Conservation (phyloP, 108 stramenopile genomes). For the Aureococcus anophagefferens region DNA sequence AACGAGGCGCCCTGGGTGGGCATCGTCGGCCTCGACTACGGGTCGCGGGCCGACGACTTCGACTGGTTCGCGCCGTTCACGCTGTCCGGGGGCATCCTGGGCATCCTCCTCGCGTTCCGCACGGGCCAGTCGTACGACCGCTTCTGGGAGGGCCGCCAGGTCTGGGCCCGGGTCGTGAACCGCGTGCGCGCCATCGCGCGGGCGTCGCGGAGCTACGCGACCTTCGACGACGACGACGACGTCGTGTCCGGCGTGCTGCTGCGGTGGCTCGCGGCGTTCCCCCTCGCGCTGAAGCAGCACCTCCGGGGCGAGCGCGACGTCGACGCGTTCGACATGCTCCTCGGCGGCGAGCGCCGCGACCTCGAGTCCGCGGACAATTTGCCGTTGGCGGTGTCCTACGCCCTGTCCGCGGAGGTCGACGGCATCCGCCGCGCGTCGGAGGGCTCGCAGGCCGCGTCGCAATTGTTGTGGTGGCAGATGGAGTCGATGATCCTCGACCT, state of each 20-base stretch:
- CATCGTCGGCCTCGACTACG: not conserved
- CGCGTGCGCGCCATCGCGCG: constrained; percentile 48
- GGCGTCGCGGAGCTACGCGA: not conserved
- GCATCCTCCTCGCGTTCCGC: constrained; percentile 30
- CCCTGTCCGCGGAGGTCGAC: not conserved
- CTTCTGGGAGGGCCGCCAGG: constrained; percentile 16
- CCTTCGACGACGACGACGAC: constrained; percentile 17
- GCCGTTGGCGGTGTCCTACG: not conserved
- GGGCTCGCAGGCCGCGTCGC: no score
- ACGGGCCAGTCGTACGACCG: constrained; percentile 21
- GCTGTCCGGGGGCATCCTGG: constrained; percentile 67
- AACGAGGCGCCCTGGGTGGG: no score
- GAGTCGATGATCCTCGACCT: not conserved
- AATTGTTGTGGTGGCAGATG: not conserved
- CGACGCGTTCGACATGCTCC: not conserved
- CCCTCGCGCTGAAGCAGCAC: constrained; percentile 14
- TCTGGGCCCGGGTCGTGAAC: constrained; percentile 52
- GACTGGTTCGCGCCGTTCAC: not conserved
- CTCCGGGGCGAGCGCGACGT: not conserved
- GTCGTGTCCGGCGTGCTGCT: constrained; percentile 29
- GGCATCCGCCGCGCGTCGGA: no score
- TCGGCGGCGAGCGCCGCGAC: no score
- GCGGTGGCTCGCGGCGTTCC: constrained; percentile 15
- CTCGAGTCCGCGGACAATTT: not conserved
- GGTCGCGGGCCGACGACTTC: not conserved